Evolutionary conservation across 192 early-diverging fungal genomes (phyloP).

Genomic region (Umbelopsis ramanniana): DNA sequence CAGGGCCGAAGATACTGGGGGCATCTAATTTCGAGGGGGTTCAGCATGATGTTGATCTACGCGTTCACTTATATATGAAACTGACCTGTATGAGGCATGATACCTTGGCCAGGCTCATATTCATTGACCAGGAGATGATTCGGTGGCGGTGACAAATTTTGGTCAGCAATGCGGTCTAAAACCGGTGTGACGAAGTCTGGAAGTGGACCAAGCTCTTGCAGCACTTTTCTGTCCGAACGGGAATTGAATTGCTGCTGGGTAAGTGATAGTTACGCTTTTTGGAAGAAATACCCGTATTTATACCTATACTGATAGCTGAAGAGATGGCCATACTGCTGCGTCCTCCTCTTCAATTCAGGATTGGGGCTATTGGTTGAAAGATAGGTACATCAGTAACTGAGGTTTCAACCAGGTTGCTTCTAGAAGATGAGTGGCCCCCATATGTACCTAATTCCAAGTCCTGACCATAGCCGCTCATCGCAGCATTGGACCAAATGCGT

Average conservation of each 20-base stretch:
- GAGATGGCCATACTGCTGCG: conserved; percentile 70
- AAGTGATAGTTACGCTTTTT: neutral
- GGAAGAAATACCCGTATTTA: conserved; percentile 1
- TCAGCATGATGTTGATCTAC: neutral
- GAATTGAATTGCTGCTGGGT: neutral
- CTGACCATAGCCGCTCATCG: conserved; percentile 55
- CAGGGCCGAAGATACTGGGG: conserved; percentile 63
- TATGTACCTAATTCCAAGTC: conserved; percentile 52
- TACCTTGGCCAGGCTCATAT: conserved; percentile 71
- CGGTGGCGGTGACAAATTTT: conserved; percentile 39
- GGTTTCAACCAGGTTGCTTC: neutral
- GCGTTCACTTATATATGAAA: neutral
- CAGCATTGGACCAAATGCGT: conserved; percentile 40
- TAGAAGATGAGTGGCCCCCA: neutral
- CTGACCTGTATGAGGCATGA: conserved; percentile 58
- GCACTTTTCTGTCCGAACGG: conserved; percentile 49
- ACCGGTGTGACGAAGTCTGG: conserved; percentile 53
- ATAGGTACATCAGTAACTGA: neutral
- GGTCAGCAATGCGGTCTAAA: conserved; percentile 46
- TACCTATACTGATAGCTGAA: conserved; percentile 69
- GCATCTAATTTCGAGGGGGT: conserved; percentile 45
- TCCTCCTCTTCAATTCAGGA: conserved; percentile 69
- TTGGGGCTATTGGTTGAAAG: conserved; percentile 48
- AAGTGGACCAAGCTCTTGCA: conserved; percentile 55
- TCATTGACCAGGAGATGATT: conserved; percentile 69